Conservation (phyloP, 345 rosid species). For the Linum trigynum region DNA sequence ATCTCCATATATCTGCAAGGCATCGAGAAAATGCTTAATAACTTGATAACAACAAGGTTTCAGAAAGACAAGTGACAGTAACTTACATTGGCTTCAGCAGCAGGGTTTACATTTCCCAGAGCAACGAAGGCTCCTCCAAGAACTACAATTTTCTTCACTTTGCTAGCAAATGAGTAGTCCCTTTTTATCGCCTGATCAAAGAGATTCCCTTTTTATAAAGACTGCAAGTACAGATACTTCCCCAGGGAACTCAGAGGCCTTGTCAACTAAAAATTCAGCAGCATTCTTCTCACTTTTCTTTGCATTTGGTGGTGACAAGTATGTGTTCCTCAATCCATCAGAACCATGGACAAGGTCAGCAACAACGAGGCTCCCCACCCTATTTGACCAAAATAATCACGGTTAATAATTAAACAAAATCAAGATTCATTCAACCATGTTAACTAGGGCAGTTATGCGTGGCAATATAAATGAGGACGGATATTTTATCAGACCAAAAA, state of each 20-base stretch:
- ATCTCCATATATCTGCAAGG: not conserved
- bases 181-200: too few species aligned
- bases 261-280: slow-evolving; percentile 65
- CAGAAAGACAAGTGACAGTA: not conserved
- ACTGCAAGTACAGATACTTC: slow-evolving; percentile 74
- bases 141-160: slow-evolving; percentile 68
- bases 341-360: slow-evolving; percentile 78
- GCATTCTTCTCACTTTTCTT: slow-evolving; percentile 63
- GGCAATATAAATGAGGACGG: too few species aligned
- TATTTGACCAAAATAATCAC: slow-evolving; percentile 16
- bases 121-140: slow-evolving; percentile 98
- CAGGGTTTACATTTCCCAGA: slow-evolving; percentile 86
- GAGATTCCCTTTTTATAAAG: too few species aligned
- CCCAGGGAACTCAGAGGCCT: slow-evolving; percentile 67
- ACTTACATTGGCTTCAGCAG: slow-evolving; percentile 9
- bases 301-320: slow-evolving; percentile 11
- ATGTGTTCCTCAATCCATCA: slow-evolving; percentile 62
- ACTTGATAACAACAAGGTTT: not conserved
- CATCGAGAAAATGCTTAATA: not conserved
- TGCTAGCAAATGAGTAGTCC: slow-evolving; percentile 77
- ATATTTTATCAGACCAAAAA: too few species aligned
- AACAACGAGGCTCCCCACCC: slow-evolving; percentile 67
- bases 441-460: too few species aligned
- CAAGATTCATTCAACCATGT: too few species aligned
- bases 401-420: not conserved